phyloP scores from a whole-genome alignment of 371 early-diverging fungal species.

The Funneliformis caledonium region DNA sequence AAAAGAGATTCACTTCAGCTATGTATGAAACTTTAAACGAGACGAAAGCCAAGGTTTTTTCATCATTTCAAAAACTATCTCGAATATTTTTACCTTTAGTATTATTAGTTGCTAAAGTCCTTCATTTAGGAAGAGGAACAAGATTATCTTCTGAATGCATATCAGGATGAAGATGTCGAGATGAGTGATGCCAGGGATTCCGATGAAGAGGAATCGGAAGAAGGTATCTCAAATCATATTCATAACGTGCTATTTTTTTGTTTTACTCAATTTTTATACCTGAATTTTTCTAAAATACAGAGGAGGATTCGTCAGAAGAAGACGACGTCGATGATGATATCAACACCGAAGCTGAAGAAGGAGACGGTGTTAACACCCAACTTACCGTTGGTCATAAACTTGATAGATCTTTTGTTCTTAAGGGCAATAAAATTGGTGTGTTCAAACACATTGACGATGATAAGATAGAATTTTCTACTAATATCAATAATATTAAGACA shows the following conservation, averaged over 20 bases:
- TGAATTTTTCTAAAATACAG: not conserved
- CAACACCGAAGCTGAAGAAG: constrained; percentile 43
- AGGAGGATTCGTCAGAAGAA: constrained; percentile 40
- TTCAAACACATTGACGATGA: constrained; percentile 74
- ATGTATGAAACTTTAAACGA: constrained; percentile 67
- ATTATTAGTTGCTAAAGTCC: not conserved
- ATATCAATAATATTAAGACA: constrained; percentile 64
- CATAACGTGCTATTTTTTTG: too few species aligned
- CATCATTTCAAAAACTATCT: not conserved
- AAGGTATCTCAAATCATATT: constrained; percentile 7
- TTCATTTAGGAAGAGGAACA: constrained; percentile 54
- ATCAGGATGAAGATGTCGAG: constrained; percentile 64
- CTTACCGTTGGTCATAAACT: constrained; percentile 78
- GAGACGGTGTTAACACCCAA: constrained; percentile 57
- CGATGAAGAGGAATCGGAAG: constrained; percentile 31
- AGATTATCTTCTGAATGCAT: constrained; percentile 68
- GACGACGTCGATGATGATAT: constrained; percentile 45
- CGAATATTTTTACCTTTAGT: not conserved
- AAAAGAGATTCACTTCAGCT: constrained; percentile 62
- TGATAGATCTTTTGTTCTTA: constrained; percentile 84
- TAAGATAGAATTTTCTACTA: constrained; percentile 66
- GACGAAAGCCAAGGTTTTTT: constrained; percentile 34
- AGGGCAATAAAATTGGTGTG: constrained; percentile 85
- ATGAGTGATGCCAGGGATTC: constrained; percentile 48
- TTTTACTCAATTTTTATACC: not conserved